These are phyloP conservation scores for Penicillium janthinellum DNA, from an alignment of 2,329 filamentous ascomycete genomes.

Conservation along the genomic window DNA sequence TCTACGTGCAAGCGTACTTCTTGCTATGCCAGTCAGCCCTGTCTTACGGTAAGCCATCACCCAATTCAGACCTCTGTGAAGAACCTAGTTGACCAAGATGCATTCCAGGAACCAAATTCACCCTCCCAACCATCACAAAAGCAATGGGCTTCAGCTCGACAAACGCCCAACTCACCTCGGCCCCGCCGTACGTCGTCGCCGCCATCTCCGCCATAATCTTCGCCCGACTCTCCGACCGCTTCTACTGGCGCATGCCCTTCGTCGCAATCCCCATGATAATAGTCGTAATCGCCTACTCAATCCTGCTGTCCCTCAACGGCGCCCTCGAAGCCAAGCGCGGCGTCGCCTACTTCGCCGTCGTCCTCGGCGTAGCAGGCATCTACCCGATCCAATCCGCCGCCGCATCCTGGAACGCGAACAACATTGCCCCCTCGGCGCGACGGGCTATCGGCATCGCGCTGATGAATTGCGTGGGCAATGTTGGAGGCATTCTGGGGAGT, in stretches of 20 bases:
- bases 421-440: conserved; percentile 26
- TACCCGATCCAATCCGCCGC: conserved; percentile 31
- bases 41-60: conserved; percentile 31
- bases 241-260: conserved; percentile 31
- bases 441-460: conserved; percentile 27
- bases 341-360: conserved; percentile 26
- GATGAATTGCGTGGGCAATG: conserved; percentile 27
- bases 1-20: conserved; percentile 38
- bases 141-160: conserved; percentile 39
- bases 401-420: conserved; percentile 31
- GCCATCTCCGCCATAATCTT: conserved; percentile 28
- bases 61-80: conserved; percentile 26
- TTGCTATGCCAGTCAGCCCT: conserved; percentile 25
- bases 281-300: conserved; percentile 19
- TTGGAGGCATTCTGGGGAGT: conserved; percentile 29
- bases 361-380: conserved; percentile 27
- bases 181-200: conserved; percentile 31
- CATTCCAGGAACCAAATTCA: conserved; percentile 38
- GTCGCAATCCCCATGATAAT: conserved; percentile 21
- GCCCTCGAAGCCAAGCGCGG: conserved; percentile 23
- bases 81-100: neutral
- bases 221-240: conserved; percentile 25
- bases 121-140: conserved; percentile 42
- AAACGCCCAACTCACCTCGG: conserved; percentile 36
- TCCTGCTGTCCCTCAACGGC: conserved; percentile 28